Evolutionary conservation across 179 eudicot genomes (phyloP), one percentile per base, ranked within the genome.

Genomic region (Sideroxylon spinosum): DNA sequence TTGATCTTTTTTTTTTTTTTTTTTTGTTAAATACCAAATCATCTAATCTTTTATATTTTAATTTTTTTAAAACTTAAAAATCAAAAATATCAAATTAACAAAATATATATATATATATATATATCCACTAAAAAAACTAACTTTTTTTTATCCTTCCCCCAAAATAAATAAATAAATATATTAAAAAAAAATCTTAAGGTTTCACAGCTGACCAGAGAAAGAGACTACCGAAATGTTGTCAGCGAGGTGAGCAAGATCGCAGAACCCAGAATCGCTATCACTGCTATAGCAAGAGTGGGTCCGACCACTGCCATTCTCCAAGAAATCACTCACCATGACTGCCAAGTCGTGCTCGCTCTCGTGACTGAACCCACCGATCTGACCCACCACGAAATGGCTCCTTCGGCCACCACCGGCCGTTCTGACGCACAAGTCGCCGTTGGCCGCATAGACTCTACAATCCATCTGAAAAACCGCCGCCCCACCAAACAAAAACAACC

Each of bases 291-390:
- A 70, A 0, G 92, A 86, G 4, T 94, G 93, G 7, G 88, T 82
- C 37, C 89, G 92, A 65, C 82, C 79, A 13, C 92, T 89, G 10
- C 93, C 94, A 73, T 92, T 91, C 59, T 94, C 98, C 71, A 92
- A 72, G 78, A 91, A 94, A 84, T 94, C 97, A 68, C 90, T 90
- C 23, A 94, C 98, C 97, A 92, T 90, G 0, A 79, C 81, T 5
- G 92, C 98, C 77, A 94, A 84, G 76, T 92, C 98, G 74, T 89
- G 93, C 83, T 94, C 98, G 74, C 98, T 92, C 69, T 94, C 97
- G 80, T 86, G 86, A 80, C 97, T 92, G 46, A 62, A 63, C 71
- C 49, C 60, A 23, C 44, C 44, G 44, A 62, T 64, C 71, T 63
- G 71, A 23, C 76, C 75, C 83, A 37, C 44, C 83, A 20, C 71